Evolutionary conservation across 1,284 basidiomycete species (phyloP), one percentile per base, ranked within the genome.

Genomic region (Stereum hirsutum): DNA sequence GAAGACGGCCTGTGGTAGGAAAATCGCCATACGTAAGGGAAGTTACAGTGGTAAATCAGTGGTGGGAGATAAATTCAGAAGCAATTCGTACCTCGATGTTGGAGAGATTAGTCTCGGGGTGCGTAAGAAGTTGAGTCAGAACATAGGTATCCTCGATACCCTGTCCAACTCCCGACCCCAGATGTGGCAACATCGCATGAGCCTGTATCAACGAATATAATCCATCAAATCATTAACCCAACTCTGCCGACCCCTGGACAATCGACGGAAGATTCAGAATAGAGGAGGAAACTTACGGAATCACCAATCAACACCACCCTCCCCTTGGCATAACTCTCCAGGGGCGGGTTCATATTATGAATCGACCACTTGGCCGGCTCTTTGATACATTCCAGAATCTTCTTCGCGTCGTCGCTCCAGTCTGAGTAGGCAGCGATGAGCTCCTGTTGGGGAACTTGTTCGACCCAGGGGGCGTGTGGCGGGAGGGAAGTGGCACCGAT

Each of bases 131-230:
- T 20, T 62, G 57, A 34, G 66, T 66, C 10, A 82, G 59, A 8
- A 74, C 56, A 34, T 69, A 69, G 0, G 72, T 72, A 49, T 81
- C 78, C 52, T 82, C 79, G 36, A 81, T 65, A 0, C 75, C 78
- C 57, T 81, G 78, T 1, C 77, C 75, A 12, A 75, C 75, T 10
- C 78, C 78, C 0, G 75, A 69, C 1, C 78, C 77, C n/a, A 80
- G 61, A 53, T 78, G 75, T 0, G 79, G 76, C 15, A 69, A 55
- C 68, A 78, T 81, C 0, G 64, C 75, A 53, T 81, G 78, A 12
- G 74, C 74, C 37, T 26, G 24, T 23, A 27, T 4, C 23, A 3
- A 27, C 5, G 12, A 17, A 10, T 17, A 36, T 10, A n/a, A 24
- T 28, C 14, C 34, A 19, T n/a, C 15, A 35, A 17, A 20, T 4